Percentiles rank a stretch among this genome's conserved stretches.
phyloP scores from a whole-genome alignment of 768 basidiomycete species.

The Sarcodon sp. region DNA sequence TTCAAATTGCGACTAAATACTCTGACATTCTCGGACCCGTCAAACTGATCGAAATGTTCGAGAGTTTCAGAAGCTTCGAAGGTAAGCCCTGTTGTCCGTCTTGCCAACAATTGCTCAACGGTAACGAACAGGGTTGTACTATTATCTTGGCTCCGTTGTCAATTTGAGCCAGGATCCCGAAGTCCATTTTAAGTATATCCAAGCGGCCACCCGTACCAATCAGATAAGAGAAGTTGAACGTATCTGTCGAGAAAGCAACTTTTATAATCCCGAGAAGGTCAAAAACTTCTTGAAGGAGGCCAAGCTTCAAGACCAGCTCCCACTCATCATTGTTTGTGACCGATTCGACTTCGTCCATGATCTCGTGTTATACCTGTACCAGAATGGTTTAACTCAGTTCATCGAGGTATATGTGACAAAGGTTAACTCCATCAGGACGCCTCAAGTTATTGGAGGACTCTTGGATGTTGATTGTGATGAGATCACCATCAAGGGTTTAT shows the following conservation, averaged over 20 bases:
- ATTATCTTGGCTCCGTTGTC: slow-evolving; percentile 96
- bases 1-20: slow-evolving; percentile 98
- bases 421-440: slow-evolving; percentile 94
- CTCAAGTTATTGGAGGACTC: slow-evolving; percentile 92
- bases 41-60: slow-evolving; percentile 97
- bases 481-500: slow-evolving; percentile 84
- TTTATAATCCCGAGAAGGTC: slow-evolving; percentile 98
- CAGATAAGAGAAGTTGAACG: slow-evolving; percentile 99
- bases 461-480: slow-evolving; percentile 99
- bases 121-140: slow-evolving; percentile 64
- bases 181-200: slow-evolving; percentile 99
- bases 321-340: slow-evolving; percentile 99
- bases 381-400: slow-evolving; percentile 91
- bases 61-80: slow-evolving; percentile 95
- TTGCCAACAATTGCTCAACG: neutral
- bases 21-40: slow-evolving; percentile 95
- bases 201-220: slow-evolving; percentile 94
- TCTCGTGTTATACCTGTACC: slow-evolving; percentile 95
- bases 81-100: slow-evolving; percentile 28
- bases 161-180: slow-evolving; percentile 94
- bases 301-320: slow-evolving; percentile 90
- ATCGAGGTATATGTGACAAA: slow-evolving; percentile 99
- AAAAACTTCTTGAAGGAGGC: slow-evolving; percentile 99
- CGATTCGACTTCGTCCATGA: slow-evolving; percentile 99
- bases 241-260: slow-evolving; percentile 94